Evolutionary conservation across 2,329 filamentous ascomycete genomes (phyloP), one percentile per base, ranked within the genome.

Genomic region (Nemania sp.): DNA sequence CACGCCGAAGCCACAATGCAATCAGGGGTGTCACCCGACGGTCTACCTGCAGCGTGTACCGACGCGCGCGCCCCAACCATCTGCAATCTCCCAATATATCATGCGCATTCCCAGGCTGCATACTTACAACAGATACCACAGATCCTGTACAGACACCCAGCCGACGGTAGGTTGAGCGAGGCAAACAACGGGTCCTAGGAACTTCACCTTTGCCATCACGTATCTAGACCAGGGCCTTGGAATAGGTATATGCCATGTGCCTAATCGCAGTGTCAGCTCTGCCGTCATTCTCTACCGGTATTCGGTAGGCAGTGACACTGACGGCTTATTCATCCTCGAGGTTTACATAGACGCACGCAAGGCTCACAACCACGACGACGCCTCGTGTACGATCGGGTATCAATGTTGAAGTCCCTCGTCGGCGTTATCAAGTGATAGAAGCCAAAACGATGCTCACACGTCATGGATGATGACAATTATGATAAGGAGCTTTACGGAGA

Each of bases 401-500:
- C 5, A 35, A 32, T 38, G 7, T 26, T 15, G 45, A 29, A 29
- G 26, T 20, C 43, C 29, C 43, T 20, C n/a, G 20, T 18, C 49
- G 56, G 43, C 18, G 15, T 52, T 41, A 64, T 65, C 62, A 35
- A 63, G 49, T 41, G 58, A 64, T 62, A 11, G 15, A 24, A 45
- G 24, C 22, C 49, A 41, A 51, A 43, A 29, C 38, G n/a, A 58
- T 58, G 20, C 52, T 58, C 56, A 53, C n/a, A n/a, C 20, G 71
- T 73, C 75, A 77, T 78, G 77, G 70, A 70, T 79, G 77, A 79
- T 78, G 77, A 79, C 65, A 76, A 73, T 26, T 66, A 68, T 72
- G 71, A 74, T 74, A 68, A 77, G 75, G 76, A 77, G 75, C 75
- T 75, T 73, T 69, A 78, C 80, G 76, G 80, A 84, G 82, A 82